phyloP scores from a whole-genome alignment of 352 stramenopile genomes.

The Phytophthora cactorum region DNA sequence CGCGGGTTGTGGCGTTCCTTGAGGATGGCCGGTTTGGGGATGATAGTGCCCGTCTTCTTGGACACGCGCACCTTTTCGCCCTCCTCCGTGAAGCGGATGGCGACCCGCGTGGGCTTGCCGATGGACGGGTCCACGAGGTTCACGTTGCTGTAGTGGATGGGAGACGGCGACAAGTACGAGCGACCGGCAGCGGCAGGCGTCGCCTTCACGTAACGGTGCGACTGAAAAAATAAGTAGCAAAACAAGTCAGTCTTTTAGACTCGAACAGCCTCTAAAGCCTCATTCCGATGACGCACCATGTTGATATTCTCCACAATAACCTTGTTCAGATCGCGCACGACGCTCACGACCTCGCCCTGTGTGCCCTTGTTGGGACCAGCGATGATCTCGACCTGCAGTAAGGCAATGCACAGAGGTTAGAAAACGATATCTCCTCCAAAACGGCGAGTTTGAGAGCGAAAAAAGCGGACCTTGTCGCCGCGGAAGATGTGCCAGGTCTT shows the following conservation, averaged over 20 bases:
- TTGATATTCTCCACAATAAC: conserved; percentile 90
- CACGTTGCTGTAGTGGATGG: conserved; percentile 90
- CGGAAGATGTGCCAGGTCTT: conserved; percentile 84
- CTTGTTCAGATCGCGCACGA: conserved; percentile 80
- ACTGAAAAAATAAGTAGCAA: conserved; percentile 19
- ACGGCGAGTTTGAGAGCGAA: not conserved
- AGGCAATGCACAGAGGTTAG: not conserved
- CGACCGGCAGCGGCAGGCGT: conserved; percentile 70
- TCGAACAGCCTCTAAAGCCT: not conserved
- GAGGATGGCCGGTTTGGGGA: conserved; percentile 93
- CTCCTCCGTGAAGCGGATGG: conserved; percentile 90
- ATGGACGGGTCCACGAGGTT: conserved; percentile 86
- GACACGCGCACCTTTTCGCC: conserved; percentile 95
- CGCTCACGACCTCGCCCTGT: conserved; percentile 73
- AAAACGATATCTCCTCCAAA: conserved; percentile 1
- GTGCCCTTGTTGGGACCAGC: conserved; percentile 85
- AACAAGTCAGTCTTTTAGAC: conserved; percentile 14
- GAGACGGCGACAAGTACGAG: conserved; percentile 81
- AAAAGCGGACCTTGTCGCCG: conserved; percentile 66
- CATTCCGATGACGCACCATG: conserved; percentile 56
- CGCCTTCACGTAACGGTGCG: conserved; percentile 83
- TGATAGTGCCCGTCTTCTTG: conserved; percentile 96
- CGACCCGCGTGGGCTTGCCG: conserved; percentile 77
- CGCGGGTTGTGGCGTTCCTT: conserved; percentile 87
- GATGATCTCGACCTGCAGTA: conserved; percentile 75